These are phyloP conservation scores for Leishmania major DNA, from an alignment of 208 protist genomes.

Conservation along the genomic window DNA sequence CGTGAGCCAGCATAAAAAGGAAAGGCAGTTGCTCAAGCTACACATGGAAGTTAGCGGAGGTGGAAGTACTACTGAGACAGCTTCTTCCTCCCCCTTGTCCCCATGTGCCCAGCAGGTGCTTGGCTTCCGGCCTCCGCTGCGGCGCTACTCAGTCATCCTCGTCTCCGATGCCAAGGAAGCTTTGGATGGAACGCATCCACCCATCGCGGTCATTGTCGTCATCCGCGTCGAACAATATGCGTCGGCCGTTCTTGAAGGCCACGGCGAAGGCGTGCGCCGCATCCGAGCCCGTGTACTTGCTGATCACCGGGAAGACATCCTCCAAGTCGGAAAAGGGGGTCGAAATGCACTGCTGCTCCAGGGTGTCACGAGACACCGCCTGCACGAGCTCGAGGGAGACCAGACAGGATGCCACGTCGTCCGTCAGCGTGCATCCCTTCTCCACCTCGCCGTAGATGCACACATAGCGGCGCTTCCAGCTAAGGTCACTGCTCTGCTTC, in stretches of 20 bases:
- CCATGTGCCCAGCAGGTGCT: neutral
- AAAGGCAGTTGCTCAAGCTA: neutral
- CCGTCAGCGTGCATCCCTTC: constrained; percentile 37
- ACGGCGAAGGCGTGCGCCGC: constrained; percentile 70
- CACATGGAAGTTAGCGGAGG: neutral
- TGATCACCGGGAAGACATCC: constrained; percentile 74
- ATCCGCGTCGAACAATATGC: constrained; percentile 64
- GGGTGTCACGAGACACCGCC: constrained; percentile 65
- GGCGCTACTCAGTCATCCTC: constrained; percentile 34
- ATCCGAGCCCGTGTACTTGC: constrained; percentile 76
- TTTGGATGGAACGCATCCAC: constrained; percentile 84
- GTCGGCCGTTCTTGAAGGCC: constrained; percentile 73
- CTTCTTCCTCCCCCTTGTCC: neutral
- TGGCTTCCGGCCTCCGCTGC: neutral
- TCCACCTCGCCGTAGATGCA: constrained; percentile 68
- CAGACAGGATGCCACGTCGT: constrained; percentile 53
- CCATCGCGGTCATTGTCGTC: constrained; percentile 50
- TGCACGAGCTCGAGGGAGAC: constrained; percentile 57
- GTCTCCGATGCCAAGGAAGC: constrained; percentile 70
- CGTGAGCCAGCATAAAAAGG: too few species aligned
- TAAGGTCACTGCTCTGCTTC: constrained; percentile 76
- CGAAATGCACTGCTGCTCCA: constrained; percentile 76
- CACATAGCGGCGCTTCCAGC: constrained; percentile 75
- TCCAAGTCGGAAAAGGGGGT: constrained; percentile 71
- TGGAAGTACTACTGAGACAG: neutral